phyloP scores from a whole-genome alignment of 441 rosid genomes.

The Dalechampia spathulata region DNA sequence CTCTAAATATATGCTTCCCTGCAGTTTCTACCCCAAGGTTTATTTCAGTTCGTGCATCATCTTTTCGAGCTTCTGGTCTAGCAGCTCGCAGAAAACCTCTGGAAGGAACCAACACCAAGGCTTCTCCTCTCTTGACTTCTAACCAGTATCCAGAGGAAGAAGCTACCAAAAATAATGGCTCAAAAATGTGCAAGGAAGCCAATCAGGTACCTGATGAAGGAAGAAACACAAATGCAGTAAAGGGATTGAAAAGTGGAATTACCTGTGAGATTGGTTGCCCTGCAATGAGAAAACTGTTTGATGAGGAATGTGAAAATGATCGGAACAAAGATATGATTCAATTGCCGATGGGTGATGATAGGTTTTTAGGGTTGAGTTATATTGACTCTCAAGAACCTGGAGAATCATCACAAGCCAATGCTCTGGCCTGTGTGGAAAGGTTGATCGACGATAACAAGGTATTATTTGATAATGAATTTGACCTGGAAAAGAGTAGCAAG shows the following conservation, averaged over 20 bases:
- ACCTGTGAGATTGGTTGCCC: slow-evolving; percentile 25
- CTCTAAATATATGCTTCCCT: not conserved
- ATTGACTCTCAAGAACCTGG: slow-evolving; percentile 92
- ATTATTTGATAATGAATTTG: slow-evolving; percentile 39
- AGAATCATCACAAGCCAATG: slow-evolving; percentile 66
- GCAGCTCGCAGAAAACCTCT: slow-evolving; percentile 36
- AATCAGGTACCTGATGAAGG: slow-evolving; percentile 22
- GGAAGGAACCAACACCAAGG: slow-evolving; percentile 16
- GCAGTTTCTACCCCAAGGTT: slow-evolving; percentile 54
- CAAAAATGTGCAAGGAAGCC: slow-evolving; percentile 22
- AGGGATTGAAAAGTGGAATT: slow-evolving; percentile 26
- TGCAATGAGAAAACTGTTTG: slow-evolving; percentile 55
- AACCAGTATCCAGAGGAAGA: slow-evolving; percentile 33
- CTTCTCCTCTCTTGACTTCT: slow-evolving; percentile 21
- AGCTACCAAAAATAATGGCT: slow-evolving; percentile 15
- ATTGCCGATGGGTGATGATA: slow-evolving; percentile 24
- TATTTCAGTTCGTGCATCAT: slow-evolving; percentile 62
- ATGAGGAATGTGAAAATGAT: slow-evolving; percentile 27
- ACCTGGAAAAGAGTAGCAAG: slow-evolving; percentile 31
- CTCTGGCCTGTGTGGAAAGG: slow-evolving; percentile 71
- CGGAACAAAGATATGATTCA: slow-evolving; percentile 26
- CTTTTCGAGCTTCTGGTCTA: slow-evolving; percentile 68
- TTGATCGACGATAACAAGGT: slow-evolving; percentile 48
- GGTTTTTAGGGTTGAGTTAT: slow-evolving; percentile 64
- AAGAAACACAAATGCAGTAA: slow-evolving; percentile 20